Evolutionary conservation across 1,284 basidiomycete genomes (phyloP).

Genomic region (Cryptococcus sp.): DNA sequence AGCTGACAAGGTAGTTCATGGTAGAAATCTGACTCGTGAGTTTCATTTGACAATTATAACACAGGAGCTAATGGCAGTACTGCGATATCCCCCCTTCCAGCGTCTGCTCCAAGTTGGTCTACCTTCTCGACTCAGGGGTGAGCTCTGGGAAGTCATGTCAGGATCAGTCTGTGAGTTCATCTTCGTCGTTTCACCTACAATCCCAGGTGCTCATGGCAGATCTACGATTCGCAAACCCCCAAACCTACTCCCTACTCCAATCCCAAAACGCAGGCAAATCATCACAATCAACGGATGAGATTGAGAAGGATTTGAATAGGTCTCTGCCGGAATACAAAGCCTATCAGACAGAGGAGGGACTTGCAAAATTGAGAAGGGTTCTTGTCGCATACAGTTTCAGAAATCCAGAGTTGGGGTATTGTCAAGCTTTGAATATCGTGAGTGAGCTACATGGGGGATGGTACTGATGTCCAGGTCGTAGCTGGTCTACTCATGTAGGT

Average conservation of each 20-base stretch:
- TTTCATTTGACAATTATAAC: not conserved
- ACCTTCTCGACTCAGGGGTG: constrained; percentile 89
- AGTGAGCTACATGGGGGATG: constrained; percentile 3
- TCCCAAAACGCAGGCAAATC: constrained; percentile 73
- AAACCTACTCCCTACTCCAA: constrained; percentile 75
- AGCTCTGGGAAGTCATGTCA: constrained; percentile 97
- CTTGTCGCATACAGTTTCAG: constrained; percentile 95
- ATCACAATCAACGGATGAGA: constrained; percentile 92
- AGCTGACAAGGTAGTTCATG: constrained; percentile 36
- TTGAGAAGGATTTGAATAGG: constrained; percentile 96
- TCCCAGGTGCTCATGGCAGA: constrained; percentile 31
- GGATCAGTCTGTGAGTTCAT: constrained; percentile 67
- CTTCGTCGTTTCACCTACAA: not conserved
- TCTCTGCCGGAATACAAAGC: constrained; percentile 92
- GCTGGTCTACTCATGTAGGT: constrained; percentile 37
- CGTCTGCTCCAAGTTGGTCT: constrained; percentile 95
- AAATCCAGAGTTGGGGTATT: constrained; percentile 80
- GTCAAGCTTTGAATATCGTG: constrained; percentile 88
- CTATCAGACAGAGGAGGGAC: constrained; percentile 84
- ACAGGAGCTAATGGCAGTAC: constrained; percentile 55
- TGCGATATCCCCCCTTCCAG: constrained; percentile 95
- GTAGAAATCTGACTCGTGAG: constrained; percentile 46
- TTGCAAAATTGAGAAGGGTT: constrained; percentile 78
- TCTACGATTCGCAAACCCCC: constrained; percentile 82
- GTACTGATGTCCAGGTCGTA: constrained; percentile 22